These are phyloP conservation scores for Astrothelium macrocarpum DNA, from an alignment of 495 filamentous ascomycete genomes.

Conservation along the genomic window DNA sequence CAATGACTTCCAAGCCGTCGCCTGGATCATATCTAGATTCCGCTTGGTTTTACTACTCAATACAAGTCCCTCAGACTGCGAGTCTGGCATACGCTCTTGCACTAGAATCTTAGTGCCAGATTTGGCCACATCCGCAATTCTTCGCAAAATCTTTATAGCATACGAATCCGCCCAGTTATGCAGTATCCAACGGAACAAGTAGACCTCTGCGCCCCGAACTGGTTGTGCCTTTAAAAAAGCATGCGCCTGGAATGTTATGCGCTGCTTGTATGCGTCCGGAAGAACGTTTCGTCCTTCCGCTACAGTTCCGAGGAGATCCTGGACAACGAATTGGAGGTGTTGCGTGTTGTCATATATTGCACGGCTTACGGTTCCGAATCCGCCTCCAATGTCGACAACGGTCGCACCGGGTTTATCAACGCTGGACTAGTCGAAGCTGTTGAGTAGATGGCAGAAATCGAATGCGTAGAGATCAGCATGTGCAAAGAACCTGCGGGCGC, in stretches of 20 bases:
- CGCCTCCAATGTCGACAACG: neutral
- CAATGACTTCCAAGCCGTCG: neutral
- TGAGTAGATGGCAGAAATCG: neutral
- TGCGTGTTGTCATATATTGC: no score
- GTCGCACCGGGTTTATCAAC: neutral
- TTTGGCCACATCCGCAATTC: neutral
- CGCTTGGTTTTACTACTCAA: neutral
- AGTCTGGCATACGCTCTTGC: neutral
- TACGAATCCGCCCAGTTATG: conserved; percentile 2
- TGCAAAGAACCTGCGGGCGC: neutral
- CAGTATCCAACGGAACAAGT: conserved; percentile 29
- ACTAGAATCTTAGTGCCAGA: neutral
- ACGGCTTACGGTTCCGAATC: neutral
- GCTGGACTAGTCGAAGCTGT: neutral
- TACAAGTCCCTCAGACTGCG: neutral
- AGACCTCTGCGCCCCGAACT: conserved; percentile 32
- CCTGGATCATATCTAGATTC: neutral
- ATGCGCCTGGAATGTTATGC: conserved; percentile 28
- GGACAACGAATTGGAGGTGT: neutral
- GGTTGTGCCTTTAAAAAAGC: conserved; percentile 37
- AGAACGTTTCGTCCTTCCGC: neutral
- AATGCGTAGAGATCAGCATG: neutral
- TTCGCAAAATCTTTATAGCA: neutral
- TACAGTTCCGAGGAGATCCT: neutral
- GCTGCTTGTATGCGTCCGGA: neutral